Percentiles rank a stretch among this genome's conserved stretches.
Evolutionary conservation across 441 rosid genomes (phyloP).

Genomic region (Mallotus repandus): DNA sequence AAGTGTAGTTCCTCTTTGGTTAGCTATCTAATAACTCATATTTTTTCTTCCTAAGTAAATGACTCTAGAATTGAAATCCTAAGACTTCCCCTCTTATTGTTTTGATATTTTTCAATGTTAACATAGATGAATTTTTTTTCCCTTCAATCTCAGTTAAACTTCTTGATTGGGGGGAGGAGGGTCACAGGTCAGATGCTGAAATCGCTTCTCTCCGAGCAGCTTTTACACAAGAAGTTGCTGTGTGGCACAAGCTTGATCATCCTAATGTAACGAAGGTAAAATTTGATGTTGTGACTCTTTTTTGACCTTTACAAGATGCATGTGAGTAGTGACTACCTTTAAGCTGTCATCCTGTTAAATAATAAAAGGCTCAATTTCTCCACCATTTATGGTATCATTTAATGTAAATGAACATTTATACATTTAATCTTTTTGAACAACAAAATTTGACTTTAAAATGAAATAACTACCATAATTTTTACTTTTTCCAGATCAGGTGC

Average conservation of each 20-base stretch:
- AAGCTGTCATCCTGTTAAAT: constrained; percentile 10
- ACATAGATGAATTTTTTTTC: background rate
- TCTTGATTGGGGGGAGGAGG: constrained; percentile 99
- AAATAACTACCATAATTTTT: background rate
- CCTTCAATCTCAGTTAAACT: constrained; percentile 59
- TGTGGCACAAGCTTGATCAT: constrained; percentile 96
- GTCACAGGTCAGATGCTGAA: constrained; percentile 88
- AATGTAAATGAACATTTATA: background rate
- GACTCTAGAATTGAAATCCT: background rate
- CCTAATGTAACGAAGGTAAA: constrained; percentile 94
- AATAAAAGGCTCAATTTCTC: constrained; percentile 11
- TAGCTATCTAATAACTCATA: background rate
- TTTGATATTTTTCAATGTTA: too few relatives aligned
- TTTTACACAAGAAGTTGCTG: constrained; percentile 90
- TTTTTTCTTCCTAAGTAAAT: too few relatives aligned
- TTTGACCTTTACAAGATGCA: constrained; percentile 10
- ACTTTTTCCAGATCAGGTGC: background rate
- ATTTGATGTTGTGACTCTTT: background rate
- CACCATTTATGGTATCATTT: constrained; percentile 5
- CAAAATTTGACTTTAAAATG: background rate
- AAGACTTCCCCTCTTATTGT: background rate
- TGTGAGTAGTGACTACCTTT: constrained; percentile 16
- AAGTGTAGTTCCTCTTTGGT: background rate
- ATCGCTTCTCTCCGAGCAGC: constrained; percentile 69
- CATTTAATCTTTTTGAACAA: background rate